Base-by-base conservation (phyloP, 2,329 filamentous ascomycete species). In the Westerdykella sp. region DNA sequence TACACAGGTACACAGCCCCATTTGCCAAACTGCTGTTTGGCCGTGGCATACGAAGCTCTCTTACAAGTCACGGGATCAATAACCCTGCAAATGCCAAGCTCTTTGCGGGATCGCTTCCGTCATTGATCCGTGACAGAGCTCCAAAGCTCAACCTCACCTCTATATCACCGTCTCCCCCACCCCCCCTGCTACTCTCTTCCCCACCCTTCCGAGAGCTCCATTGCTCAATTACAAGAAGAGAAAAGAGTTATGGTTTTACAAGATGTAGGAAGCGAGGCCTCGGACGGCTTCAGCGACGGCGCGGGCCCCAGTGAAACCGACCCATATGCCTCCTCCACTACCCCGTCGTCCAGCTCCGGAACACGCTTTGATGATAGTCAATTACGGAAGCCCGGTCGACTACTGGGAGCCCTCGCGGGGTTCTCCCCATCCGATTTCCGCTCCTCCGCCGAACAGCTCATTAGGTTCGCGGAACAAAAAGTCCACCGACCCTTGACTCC, bases 211-310 rank as follows among this genome's bases (percentile, higher is more conserved):
- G 5, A 60, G 60, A 10, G 63, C 60, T 36, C 50, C 41, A 42
- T 37, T 37, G 31, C 42, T 44, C 34, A 30, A 21, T 34, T 37
- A 13, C 9, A 13, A 37, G 37, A 14, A n/a, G 21, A 25, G 14
- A 11, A 43, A 23, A 36, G 23, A 52, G 58, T 21, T 10, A 73
- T 71, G 70, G 69, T 72, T 34, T 62, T 71, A 16, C 58, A 69
- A 51, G 67, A 70, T 35, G 53, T 63, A 7, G 54, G 62, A 5
- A 50, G 59, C 5, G 39, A 50, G n/a, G 38, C 59, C 15, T 51
- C 59, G 16, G 59, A 66, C 37, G 51, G 57, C 54, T 62, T 65
- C 46, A 46, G 41, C 36, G 60, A 64, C 31, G 54, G 55, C 35
- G 52, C 59, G 6, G 62, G 57, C 31, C 50, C 63, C 43, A 62